Conservation (phyloP, 2,329 filamentous ascomycete genomes). For the Fusarium camptoceras region DNA sequence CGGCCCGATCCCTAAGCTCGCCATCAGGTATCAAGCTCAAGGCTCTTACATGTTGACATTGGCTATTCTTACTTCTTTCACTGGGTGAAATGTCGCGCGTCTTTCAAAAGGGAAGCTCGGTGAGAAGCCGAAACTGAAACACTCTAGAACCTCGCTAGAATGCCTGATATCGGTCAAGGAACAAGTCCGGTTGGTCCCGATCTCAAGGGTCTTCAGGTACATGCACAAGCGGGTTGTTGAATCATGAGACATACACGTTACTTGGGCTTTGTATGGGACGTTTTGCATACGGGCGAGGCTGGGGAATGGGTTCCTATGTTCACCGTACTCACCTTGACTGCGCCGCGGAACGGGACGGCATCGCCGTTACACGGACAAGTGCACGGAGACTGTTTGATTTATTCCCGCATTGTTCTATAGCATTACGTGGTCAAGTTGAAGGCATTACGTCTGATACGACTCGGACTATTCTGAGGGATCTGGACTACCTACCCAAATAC, state of each 20-base stretch:
- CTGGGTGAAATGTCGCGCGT: not conserved
- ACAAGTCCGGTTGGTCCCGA: conserved; percentile 43
- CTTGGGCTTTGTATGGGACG: conserved; percentile 37
- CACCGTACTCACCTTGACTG: conserved; percentile 40
- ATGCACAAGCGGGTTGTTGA: conserved; percentile 7
- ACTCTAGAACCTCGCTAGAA: conserved; percentile 37
- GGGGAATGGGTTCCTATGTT: conserved; percentile 27
- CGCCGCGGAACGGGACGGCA: conserved; percentile 31
- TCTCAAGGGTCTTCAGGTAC: conserved; percentile 20
- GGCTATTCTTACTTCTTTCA: not conserved
- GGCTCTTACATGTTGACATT: not conserved
- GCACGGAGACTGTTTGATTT: conserved; percentile 9
- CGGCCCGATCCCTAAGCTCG: conserved; percentile 33
- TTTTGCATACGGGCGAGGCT: conserved; percentile 24
- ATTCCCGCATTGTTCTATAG: conserved; percentile 34
- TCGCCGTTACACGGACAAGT: conserved; percentile 30
- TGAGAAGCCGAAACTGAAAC: conserved; percentile 28
- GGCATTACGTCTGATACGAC: not conserved
- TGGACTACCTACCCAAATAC: not conserved
- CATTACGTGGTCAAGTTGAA: not conserved
- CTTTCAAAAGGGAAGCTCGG: conserved; percentile 20
- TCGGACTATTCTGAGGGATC: not conserved
- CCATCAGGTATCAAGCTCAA: not conserved
- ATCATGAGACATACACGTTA: conserved; percentile 44
- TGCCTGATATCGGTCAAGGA: conserved; percentile 14